Conservation (phyloP, 352 stramenopile genomes). For the Pythium graminicola region DNA sequence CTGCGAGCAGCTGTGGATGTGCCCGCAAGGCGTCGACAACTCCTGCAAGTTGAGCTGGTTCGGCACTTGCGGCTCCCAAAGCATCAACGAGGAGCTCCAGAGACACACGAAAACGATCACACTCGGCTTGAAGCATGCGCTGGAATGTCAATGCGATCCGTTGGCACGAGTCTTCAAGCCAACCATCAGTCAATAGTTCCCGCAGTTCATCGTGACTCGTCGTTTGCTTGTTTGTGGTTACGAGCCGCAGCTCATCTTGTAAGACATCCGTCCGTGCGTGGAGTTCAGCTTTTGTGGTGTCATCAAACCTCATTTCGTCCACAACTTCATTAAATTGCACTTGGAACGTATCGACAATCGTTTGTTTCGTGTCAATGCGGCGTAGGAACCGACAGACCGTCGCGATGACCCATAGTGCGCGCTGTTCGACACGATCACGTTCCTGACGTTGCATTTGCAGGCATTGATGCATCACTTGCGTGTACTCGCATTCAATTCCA, state of each 20-base stretch:
- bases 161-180: slow-evolving; percentile 55
- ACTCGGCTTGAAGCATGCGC: slow-evolving; percentile 57
- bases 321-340: slow-evolving; percentile 69
- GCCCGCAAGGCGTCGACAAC: slow-evolving; percentile 30
- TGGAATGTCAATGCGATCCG: slow-evolving; percentile 41
- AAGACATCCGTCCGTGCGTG: slow-evolving; percentile 66
- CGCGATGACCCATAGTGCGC: slow-evolving; percentile 27
- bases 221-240: slow-evolving; percentile 33
- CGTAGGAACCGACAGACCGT: slow-evolving; percentile 54
- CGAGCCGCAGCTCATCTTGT: slow-evolving; percentile 46
- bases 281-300: slow-evolving; percentile 71
- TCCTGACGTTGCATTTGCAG: slow-evolving; percentile 37
- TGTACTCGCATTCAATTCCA: slow-evolving; percentile 50
- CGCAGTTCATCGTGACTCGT: slow-evolving; percentile 45
- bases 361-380: slow-evolving; percentile 62
- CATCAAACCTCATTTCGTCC: slow-evolving; percentile 80
- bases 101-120: slow-evolving; percentile 59
- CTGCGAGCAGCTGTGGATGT: slow-evolving; percentile 10
- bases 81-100: slow-evolving; percentile 51
- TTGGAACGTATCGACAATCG: slow-evolving; percentile 60
- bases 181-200: slow-evolving; percentile 40
- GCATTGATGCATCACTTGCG: slow-evolving; percentile 35
- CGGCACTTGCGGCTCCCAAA: slow-evolving; percentile 40
- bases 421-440: slow-evolving; percentile 25
- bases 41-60: slow-evolving; percentile 23